Conservation (phyloP, 2,329 filamentous ascomycete species). For the Nigrospora sphaerica region DNA sequence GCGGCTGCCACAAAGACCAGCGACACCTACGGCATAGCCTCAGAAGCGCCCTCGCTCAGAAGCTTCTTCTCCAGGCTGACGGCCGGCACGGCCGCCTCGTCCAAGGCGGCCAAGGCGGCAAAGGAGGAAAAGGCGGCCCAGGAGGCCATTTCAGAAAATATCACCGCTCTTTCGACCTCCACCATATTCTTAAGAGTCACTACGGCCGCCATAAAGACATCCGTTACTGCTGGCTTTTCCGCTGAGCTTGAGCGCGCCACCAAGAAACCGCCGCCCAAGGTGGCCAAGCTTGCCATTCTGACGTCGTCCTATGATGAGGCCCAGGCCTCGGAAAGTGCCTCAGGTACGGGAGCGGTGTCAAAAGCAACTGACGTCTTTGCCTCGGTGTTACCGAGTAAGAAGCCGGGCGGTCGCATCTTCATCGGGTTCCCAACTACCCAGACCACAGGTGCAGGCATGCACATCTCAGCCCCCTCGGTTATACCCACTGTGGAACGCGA, state of each 20-base stretch:
- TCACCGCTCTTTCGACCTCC: slow-evolving; percentile 63
- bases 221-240: slow-evolving; percentile 64
- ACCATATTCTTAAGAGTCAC: slow-evolving; percentile 87
- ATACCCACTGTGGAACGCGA: slow-evolving; percentile 97
- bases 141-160: slow-evolving; percentile 59
- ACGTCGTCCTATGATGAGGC: slow-evolving; percentile 87
- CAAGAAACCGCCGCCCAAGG: slow-evolving; percentile 90
- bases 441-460: slow-evolving; percentile 87
- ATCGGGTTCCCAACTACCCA: slow-evolving; percentile 98
- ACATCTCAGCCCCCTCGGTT: slow-evolving; percentile 90
- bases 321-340: slow-evolving; percentile 53
- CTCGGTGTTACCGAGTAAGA: slow-evolving; percentile 82
- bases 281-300: slow-evolving; percentile 77
- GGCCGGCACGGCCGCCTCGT: slow-evolving; percentile 32
- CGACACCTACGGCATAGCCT: slow-evolving; percentile 42
- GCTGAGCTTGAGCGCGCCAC: slow-evolving; percentile 89
- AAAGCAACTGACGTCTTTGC: slow-evolving; percentile 75
- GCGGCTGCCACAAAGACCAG: slow-evolving; percentile 32
- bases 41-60: slow-evolving; percentile 57
- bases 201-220: slow-evolving; percentile 74
- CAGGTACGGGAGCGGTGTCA: slow-evolving; percentile 34
- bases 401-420: slow-evolving; percentile 77
- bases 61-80: slow-evolving; percentile 79
- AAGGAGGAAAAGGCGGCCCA: slow-evolving; percentile 58
- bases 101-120: slow-evolving; percentile 47